phyloP scores from a whole-genome alignment of 805 yeast species.

The Kockiozyma suomiensis region DNA sequence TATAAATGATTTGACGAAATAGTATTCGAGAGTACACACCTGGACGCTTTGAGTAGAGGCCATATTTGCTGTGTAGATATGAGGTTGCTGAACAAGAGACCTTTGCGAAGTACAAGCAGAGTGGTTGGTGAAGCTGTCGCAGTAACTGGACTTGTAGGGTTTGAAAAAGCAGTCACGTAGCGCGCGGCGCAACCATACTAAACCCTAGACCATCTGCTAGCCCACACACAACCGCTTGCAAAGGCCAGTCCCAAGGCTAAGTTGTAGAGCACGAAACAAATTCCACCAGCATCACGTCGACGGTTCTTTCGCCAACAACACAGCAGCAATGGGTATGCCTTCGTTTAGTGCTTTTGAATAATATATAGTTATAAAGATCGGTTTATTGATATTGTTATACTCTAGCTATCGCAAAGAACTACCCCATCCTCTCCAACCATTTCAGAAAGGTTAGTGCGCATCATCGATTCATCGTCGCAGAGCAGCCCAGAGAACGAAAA shows the following conservation, averaged over 20 bases:
- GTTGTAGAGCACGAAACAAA: not conserved
- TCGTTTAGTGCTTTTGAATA: not conserved
- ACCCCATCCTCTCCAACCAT: conserved; percentile 99
- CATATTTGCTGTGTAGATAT: conserved; percentile 16
- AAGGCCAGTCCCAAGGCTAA: not conserved
- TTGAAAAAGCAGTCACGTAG: conserved; percentile 24
- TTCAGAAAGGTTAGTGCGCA: conserved; percentile 70
- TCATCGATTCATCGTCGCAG: not conserved
- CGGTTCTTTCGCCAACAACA: conserved; percentile 9
- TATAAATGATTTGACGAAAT: not conserved
- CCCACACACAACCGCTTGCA: conserved; percentile 4
- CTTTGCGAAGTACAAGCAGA: not conserved
- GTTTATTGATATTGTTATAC: not conserved
- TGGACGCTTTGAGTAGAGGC: conserved; percentile 34
- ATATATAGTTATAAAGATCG: not conserved
- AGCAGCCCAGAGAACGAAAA: not conserved
- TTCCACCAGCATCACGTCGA: conserved; percentile 2
- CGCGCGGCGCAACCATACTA: not conserved
- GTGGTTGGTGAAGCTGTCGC: not conserved
- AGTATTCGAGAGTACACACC: conserved; percentile 15
- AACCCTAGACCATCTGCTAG: not conserved
- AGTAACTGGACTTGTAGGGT: not conserved
- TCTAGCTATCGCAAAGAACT: conserved; percentile 95
- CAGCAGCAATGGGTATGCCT: conserved; percentile 31
- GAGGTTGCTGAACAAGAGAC: conserved; percentile 4